phyloP scores from a whole-genome alignment of 1,284 basidiomycete genomes.

The Hortiboletus rubellus region DNA sequence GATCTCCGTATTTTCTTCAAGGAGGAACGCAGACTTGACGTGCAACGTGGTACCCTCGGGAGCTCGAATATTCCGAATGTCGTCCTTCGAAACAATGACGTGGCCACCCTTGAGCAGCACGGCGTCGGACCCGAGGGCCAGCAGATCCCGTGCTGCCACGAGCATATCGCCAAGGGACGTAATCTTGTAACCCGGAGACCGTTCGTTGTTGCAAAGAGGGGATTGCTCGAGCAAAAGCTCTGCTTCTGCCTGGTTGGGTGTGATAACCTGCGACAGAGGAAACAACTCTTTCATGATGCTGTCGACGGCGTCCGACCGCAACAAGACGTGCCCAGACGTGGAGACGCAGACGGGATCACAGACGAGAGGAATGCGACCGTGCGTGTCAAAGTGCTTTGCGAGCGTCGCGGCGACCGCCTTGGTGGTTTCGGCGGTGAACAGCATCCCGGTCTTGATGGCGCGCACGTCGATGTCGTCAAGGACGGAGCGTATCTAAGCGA shows the following conservation, averaged over 20 bases:
- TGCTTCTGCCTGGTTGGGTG: slow-evolving; percentile 88
- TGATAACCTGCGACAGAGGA: slow-evolving; percentile 74
- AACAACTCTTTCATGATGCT: slow-evolving; percentile 65
- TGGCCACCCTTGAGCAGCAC: slow-evolving; percentile 93
- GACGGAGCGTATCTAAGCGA: slow-evolving; percentile 66
- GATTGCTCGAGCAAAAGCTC: slow-evolving; percentile 54
- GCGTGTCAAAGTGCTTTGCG: slow-evolving; percentile 37
- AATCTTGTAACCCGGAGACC: slow-evolving; percentile 40
- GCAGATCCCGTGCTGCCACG: slow-evolving; percentile 54
- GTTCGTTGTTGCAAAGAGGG: slow-evolving; percentile 26
- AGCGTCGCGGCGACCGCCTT: slow-evolving; percentile 49
- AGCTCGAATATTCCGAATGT: slow-evolving; percentile 9
- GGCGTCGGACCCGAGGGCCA: slow-evolving; percentile 51
- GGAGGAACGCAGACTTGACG: slow-evolving; percentile 41
- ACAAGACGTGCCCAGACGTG: slow-evolving; percentile 84
- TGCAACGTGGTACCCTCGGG: background rate
- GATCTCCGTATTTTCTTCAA: slow-evolving; percentile 63
- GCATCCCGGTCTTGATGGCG: slow-evolving; percentile 92
- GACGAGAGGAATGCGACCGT: slow-evolving; percentile 50
- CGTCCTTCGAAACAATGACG: slow-evolving; percentile 39
- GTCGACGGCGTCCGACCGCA: slow-evolving; percentile 67
- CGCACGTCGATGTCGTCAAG: slow-evolving; percentile 74
- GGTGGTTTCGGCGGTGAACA: slow-evolving; percentile 55
- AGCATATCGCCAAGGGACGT: slow-evolving; percentile 63
- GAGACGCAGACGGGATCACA: slow-evolving; percentile 94